Evolutionary conservation across 129 eudicot genomes (phyloP), one percentile per base, ranked within the genome.

Genomic region (Flaveria bidentis): DNA sequence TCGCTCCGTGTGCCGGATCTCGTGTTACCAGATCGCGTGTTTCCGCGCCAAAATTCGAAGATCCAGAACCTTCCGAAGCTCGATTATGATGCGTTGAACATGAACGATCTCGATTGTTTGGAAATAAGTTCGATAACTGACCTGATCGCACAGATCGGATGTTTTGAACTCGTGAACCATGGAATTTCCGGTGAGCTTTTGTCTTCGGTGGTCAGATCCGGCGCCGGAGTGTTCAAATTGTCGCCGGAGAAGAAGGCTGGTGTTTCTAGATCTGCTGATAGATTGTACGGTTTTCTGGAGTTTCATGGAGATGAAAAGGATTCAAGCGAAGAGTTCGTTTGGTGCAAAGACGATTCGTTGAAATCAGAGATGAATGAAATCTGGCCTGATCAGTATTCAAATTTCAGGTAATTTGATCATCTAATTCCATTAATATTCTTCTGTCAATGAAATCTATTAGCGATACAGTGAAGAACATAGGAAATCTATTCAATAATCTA

Each of bases 1-100:
- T 85, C 96, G 0, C 87, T 89, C 17, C 89, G 79, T 39, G 97
- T 92, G 15, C 97, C 97, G 1, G 90, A 84, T 80, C 89, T 92
- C 1, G 69, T 87, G 67, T 78, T 92, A 5, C 96, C 96, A 2
- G 93, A 86, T 75, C 85, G 88, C 0, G 85, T 82, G 0, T 92
- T 92, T 13, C 96, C 97, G 33, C 83, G 96, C 12, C 97, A 92
- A 61, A 87, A 84, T 36, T 20, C 91, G 0, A 80, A 74, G 71
- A 64, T 65, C 55, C 77, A 84, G 72, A 83, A 67, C 18, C 89
- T 87, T 47, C 91, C 91, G 2, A 83, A 45, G n/a, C 67, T 92
- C 18, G 96, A 92, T 63, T 86, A 87, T 2, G 55, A 57, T 36
- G 11, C 6, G 0, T 10, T 80, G 23, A 69, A 45, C 2, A 65